Base-by-base conservation (phyloP, 2,329 filamentous ascomycete genomes). In the Aspergillus sergii region DNA sequence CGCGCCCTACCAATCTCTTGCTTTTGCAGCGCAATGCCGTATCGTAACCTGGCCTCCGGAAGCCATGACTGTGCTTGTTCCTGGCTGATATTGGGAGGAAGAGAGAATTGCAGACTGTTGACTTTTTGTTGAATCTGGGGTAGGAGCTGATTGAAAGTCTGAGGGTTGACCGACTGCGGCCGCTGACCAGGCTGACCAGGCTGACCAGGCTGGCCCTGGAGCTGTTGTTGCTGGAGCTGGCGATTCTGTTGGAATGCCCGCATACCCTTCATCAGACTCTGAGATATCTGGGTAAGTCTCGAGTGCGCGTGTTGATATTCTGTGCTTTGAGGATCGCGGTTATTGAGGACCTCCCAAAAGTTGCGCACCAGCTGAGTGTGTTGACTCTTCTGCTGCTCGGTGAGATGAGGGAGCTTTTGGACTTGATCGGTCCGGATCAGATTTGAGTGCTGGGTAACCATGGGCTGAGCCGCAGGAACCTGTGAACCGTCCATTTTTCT, bases 341-440 rank as follows among this genome's bases (percentile, higher is more conserved):
- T 80, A 63, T 85, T 82, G 57, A 85, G 77, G 36, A 81, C 74
- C 34, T 82, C 80, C 85, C 86, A 89, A 57, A 86, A 79, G 64
- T 79, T 82, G 61, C 81, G 79, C 65, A 89, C 81, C 23, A 84
- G 78, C 56, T 81, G 76, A 62, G 83, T 83, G 70, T 87, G 87
- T 67, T 85, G 82, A 51, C 80, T 75, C 75, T 88, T 88, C 68
- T 85, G 82, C 56, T 82, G 76, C 10, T 85, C 83, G 64, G 76
- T 83, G 34, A 89, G 77, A 72, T 83, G 79, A 6, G 83, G 83
- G 7, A 87, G 77, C 62, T 80, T 80, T 64, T 82, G 80, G 58
- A 87, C 83, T 64, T 85, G 82, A 61, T 84, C 81, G 34, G 84
- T 83, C 51, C 80, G 80, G 67, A 86, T 85, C 56, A 84, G 71